Evolutionary conservation across 1,139 yeast genomes (phyloP).

Genomic region (Yamadazyma atmosphaerica): DNA sequence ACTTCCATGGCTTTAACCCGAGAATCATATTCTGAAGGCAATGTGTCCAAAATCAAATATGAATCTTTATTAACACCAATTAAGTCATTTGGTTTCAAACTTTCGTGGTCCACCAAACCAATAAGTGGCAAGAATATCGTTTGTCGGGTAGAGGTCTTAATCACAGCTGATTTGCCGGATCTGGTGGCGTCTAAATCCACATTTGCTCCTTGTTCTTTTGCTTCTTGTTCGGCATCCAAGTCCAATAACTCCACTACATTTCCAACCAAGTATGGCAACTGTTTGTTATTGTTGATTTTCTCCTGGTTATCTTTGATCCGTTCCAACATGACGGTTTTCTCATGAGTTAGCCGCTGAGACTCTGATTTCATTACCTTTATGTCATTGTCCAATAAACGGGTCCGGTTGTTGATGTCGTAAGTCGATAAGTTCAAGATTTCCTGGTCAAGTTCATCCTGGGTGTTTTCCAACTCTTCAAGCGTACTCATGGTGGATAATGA

Average conservation of each 20-base stretch:
- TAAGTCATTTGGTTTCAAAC: slow-evolving; percentile 90
- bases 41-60: slow-evolving; percentile 85
- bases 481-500: slow-evolving; percentile 51
- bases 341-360: slow-evolving; percentile 86
- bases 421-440: slow-evolving; percentile 81
- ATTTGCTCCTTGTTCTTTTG: slow-evolving; percentile 90
- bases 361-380: slow-evolving; percentile 95
- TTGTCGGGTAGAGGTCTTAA: slow-evolving; percentile 95
- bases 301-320: slow-evolving; percentile 95
- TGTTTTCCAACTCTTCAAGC: slow-evolving; percentile 62
- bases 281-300: slow-evolving; percentile 93
- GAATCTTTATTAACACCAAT: slow-evolving; percentile 98
- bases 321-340: slow-evolving; percentile 88
- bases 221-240: slow-evolving; percentile 84
- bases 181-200: slow-evolving; percentile 91
- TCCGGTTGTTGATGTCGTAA: slow-evolving; percentile 80
- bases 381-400: slow-evolving; percentile 89
- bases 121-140: slow-evolving; percentile 95
- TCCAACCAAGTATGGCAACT: slow-evolving; percentile 95
- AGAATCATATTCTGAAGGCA: slow-evolving; percentile 96
- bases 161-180: slow-evolving; percentile 95
- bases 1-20: slow-evolving; percentile 99
- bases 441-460: slow-evolving; percentile 63
- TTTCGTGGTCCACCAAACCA: slow-evolving; percentile 88
- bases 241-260: slow-evolving; percentile 94